These are phyloP conservation scores for Malassezia obtusa DNA, from an alignment of 1,284 basidiomycete species.

Conservation along the genomic window DNA sequence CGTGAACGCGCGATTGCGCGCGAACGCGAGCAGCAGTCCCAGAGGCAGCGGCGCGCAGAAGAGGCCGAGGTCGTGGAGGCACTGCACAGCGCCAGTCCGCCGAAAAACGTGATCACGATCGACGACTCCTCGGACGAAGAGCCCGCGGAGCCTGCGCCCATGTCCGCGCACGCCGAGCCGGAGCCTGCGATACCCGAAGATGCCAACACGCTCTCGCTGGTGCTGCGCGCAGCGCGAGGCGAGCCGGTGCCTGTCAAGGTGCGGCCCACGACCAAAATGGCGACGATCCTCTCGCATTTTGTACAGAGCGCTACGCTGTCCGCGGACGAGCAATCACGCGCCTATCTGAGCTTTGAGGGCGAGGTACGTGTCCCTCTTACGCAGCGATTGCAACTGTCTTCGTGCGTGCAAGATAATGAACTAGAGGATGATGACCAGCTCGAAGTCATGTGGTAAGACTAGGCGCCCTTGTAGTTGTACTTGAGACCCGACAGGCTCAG, in stretches of 20 bases:
- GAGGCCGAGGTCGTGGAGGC: conserved; percentile 4
- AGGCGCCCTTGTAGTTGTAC: conserved; percentile 45
- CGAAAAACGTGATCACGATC: not conserved
- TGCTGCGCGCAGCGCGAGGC: conserved; percentile 18
- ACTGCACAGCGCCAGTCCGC: not conserved
- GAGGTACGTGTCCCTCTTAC: not conserved
- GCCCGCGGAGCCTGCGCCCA: not conserved
- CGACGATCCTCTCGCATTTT: conserved; percentile 24
- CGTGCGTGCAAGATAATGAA: conserved; percentile 21
- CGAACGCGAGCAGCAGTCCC: conserved; percentile 16
- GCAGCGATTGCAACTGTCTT: conserved; percentile 1
- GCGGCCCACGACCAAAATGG: conserved; percentile 21
- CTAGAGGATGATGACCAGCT: conserved; percentile 23
- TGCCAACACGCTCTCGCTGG: conserved; percentile 18
- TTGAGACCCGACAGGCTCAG: conserved; percentile 32
- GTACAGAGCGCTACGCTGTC: not conserved
- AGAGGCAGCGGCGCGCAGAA: conserved; percentile 13
- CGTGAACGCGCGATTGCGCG: conserved; percentile 24
- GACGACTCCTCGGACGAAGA: conserved; percentile 18
- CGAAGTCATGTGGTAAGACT: conserved; percentile 18
- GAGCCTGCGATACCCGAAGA: not conserved
- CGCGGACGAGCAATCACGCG: not conserved
- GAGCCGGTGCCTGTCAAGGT: conserved; percentile 20
- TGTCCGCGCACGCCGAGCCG: not conserved
- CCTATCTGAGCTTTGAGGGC: conserved; percentile 20